Percentiles rank a stretch among this genome's conserved stretches.
These are phyloP conservation scores for Myxozyma lipomycoides DNA, from an alignment of 805 yeast species.

Conservation along the genomic window DNA sequence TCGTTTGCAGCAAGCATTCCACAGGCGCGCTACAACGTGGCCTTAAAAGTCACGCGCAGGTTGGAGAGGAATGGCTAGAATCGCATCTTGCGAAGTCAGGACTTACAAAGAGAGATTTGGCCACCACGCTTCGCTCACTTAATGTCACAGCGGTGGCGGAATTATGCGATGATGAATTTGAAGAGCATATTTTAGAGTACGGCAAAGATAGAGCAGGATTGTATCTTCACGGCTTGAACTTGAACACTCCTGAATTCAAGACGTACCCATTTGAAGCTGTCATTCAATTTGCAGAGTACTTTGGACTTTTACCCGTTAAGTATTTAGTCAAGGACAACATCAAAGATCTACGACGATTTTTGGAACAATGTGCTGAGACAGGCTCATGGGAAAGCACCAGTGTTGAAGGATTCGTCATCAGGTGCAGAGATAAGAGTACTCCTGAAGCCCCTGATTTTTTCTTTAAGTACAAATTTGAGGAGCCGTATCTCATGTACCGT, in stretches of 20 bases:
- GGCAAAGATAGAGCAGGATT: slow-evolving; percentile 65
- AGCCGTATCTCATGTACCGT: slow-evolving; percentile 88
- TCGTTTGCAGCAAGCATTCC: slow-evolving; percentile 89
- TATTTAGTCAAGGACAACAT: slow-evolving; percentile 43
- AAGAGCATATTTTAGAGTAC: slow-evolving; percentile 87
- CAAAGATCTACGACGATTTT: slow-evolving; percentile 45
- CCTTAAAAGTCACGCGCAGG: slow-evolving; percentile 64
- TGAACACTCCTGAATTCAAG: slow-evolving; percentile 56
- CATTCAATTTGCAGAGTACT: slow-evolving; percentile 52
- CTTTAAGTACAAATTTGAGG: slow-evolving; percentile 91
- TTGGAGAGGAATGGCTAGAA: slow-evolving; percentile 59
- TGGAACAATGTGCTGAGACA: slow-evolving; percentile 54
- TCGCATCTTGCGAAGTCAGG: slow-evolving; percentile 48
- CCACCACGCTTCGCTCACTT: slow-evolving; percentile 46
- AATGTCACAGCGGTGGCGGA: slow-evolving; percentile 87
- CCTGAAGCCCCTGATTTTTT: slow-evolving; percentile 47
- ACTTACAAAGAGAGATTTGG: slow-evolving; percentile 50
- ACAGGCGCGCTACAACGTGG: slow-evolving; percentile 58
- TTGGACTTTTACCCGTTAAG: slow-evolving; percentile 63
- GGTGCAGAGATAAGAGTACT: slow-evolving; percentile 43
- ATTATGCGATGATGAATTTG: slow-evolving; percentile 85
- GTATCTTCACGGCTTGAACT: slow-evolving; percentile 84
- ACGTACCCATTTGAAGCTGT: slow-evolving; percentile 66
- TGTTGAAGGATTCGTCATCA: slow-evolving; percentile 89
- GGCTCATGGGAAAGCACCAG: slow-evolving; percentile 72